Evolutionary conservation across 1,139 yeast species (phyloP).

Genomic region (Torulaspora globosa): DNA sequence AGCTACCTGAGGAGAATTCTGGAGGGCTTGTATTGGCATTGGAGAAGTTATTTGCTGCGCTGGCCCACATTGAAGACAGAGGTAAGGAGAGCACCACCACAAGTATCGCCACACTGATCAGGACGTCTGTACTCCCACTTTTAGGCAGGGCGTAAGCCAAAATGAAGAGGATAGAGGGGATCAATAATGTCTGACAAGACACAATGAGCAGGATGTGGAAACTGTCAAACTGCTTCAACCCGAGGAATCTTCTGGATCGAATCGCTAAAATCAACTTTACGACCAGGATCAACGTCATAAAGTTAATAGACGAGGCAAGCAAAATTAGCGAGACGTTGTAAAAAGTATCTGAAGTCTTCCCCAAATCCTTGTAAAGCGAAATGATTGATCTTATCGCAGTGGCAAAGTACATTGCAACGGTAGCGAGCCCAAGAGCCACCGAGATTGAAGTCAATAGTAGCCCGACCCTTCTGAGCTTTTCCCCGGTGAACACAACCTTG

Average conservation of each 20-base stretch:
- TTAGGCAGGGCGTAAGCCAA: conserved; percentile 43
- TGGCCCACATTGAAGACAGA: conserved; percentile 83
- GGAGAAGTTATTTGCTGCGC: conserved; percentile 48
- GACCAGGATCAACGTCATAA: conserved; percentile 57
- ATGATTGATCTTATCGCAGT: conserved; percentile 41
- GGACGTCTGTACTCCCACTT: conserved; percentile 32
- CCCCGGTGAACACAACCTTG: conserved; percentile 57
- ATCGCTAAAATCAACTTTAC: conserved; percentile 64
- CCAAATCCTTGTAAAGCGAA: conserved; percentile 27
- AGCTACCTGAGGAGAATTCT: conserved; percentile 18
- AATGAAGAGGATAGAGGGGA: conserved; percentile 69
- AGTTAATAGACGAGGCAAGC: conserved; percentile 63
- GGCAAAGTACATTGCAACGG: conserved; percentile 53
- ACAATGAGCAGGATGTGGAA: conserved; percentile 75
- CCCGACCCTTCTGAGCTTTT: conserved; percentile 44
- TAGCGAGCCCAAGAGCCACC: conserved; percentile 44
- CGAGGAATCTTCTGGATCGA: conserved; percentile 65
- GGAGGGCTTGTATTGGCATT: conserved; percentile 34
- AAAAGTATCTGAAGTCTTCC: conserved; percentile 35
- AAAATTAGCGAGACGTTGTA: conserved; percentile 54
- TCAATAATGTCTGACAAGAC: conserved; percentile 74
- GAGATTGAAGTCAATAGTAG: conserved; percentile 42
- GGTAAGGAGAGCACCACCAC: conserved; percentile 68
- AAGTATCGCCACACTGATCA: conserved; percentile 43
- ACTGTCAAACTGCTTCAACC: conserved; percentile 75